Percentiles rank a stretch among this genome's conserved stretches.
Evolutionary conservation across 805 yeast genomes (phyloP).

Genomic region (Kluyveromyces starmeri): DNA sequence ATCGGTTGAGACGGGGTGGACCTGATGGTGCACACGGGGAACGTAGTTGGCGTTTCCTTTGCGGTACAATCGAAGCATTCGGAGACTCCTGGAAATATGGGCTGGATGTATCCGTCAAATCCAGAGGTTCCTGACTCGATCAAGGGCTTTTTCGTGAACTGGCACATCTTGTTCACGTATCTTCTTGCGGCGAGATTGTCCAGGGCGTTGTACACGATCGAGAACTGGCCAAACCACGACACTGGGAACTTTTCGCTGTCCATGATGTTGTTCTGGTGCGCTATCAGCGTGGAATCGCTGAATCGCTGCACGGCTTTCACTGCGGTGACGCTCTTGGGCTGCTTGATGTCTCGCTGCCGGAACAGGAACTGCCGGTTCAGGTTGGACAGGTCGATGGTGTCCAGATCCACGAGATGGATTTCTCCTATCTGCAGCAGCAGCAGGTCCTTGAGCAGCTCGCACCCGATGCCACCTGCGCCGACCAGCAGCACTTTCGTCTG

Average conservation of each 20-base stretch:
- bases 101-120: conserved; percentile 87
- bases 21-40: conserved; percentile 93
- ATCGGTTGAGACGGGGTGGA: conserved; percentile 95
- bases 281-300: conserved; percentile 54
- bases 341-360: conserved; percentile 80
- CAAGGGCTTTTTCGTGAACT: conserved; percentile 63
- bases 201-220: conserved; percentile 79
- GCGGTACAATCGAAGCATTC: conserved; percentile 93
- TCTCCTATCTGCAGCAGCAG: conserved; percentile 76
- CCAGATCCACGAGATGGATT: conserved; percentile 87
- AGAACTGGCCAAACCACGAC: conserved; percentile 70
- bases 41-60: conserved; percentile 81
- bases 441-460: conserved; percentile 77
- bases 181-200: conserved; percentile 91
- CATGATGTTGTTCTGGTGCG: conserved; percentile 86
- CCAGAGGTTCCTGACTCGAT: conserved; percentile 97
- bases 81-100: conserved; percentile 68
- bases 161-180: conserved; percentile 76
- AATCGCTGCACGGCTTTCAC: conserved; percentile 71
- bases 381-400: conserved; percentile 88
- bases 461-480: conserved; percentile 97
- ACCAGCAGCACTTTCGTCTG: conserved; percentile 62
- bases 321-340: conserved; percentile 81
- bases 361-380: conserved; percentile 89
- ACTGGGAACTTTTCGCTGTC: conserved; percentile 62